Conservation (phyloP, 495 filamentous ascomycete genomes). For the Aspergillus coremiiformis region DNA sequence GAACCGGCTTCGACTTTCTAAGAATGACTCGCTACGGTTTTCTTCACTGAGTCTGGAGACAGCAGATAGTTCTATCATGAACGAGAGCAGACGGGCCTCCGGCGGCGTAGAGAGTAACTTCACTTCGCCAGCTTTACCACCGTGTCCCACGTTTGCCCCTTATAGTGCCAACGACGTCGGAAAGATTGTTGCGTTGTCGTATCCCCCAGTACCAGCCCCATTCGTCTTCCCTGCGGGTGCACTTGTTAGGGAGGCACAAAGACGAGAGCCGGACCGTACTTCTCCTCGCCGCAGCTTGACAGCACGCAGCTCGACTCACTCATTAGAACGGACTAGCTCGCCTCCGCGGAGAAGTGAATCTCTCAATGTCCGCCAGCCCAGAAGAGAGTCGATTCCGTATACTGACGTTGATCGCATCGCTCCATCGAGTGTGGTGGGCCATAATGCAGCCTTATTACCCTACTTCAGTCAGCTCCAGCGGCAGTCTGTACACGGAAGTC, state of each 20-base stretch:
- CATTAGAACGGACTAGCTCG: slow-evolving; percentile 19
- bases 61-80: slow-evolving; percentile 44
- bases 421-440: slow-evolving; percentile 7
- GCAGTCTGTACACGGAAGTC: slow-evolving; percentile 20
- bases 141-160: slow-evolving; percentile 34
- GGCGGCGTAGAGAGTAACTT: slow-evolving; percentile 25
- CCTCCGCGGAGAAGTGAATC: slow-evolving; percentile 35
- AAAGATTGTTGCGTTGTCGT: slow-evolving; percentile 20
- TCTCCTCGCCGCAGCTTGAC: slow-evolving; percentile 38
- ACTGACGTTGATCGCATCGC: slow-evolving; percentile 10
- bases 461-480: slow-evolving; percentile 26
- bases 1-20: slow-evolving; percentile 31
- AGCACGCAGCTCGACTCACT: slow-evolving; percentile 23
- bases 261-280: slow-evolving; percentile 17
- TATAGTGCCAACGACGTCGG: slow-evolving; percentile 42
- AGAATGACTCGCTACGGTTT: slow-evolving; percentile 36
- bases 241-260: slow-evolving; percentile 20
- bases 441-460: slow-evolving; percentile 19
- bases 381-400: slow-evolving; percentile 12
- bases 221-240: slow-evolving; percentile 28
- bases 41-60: slow-evolving; percentile 43
- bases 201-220: slow-evolving; percentile 20
- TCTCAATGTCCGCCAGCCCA: slow-evolving; percentile 19
- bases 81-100: slow-evolving; percentile 28
- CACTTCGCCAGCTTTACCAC: slow-evolving; percentile 28